phyloP scores from a whole-genome alignment of 192 early-diverging fungal species.

The Coemansia javaensis region DNA sequence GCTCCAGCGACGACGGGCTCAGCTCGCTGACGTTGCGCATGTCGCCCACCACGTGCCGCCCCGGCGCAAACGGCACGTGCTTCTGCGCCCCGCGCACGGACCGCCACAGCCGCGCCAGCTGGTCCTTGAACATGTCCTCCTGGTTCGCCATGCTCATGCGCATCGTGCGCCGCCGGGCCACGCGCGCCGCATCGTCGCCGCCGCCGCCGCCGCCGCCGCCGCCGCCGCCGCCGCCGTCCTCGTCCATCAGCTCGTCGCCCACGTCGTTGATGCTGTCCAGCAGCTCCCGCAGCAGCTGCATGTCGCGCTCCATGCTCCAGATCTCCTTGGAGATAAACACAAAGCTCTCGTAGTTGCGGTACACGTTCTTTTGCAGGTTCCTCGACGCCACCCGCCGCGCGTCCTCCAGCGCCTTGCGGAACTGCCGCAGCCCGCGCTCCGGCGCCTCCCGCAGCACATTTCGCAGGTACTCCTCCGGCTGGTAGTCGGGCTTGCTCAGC shows the following conservation, averaged over 20 bases:
- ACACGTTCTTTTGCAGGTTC: conserved; percentile 65
- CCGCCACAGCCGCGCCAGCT: conserved; percentile 45
- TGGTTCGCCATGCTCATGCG: conserved; percentile 53
- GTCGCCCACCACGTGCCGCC: conserved; percentile 70
- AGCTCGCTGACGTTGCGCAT: conserved; percentile 71
- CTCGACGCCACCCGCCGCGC: conserved; percentile 55
- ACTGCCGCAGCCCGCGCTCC: conserved; percentile 35
- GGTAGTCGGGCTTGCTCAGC: conserved; percentile 35
- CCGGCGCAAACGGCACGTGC: conserved; percentile 64
- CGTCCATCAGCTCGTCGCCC: conserved; percentile 53
- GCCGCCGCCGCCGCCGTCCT: conserved; percentile 17
- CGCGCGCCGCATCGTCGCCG: not conserved
- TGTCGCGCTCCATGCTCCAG: conserved; percentile 66
- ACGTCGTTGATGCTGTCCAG: conserved; percentile 58
- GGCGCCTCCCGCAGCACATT: conserved; percentile 26
- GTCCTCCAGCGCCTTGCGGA: conserved; percentile 53
- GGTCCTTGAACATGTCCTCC: conserved; percentile 50
- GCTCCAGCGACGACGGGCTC: conserved; percentile 67
- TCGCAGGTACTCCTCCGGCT: conserved; percentile 38
- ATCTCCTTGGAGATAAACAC: conserved; percentile 76
- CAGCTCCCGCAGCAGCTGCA: conserved; percentile 59
- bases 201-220: conserved; percentile 1
- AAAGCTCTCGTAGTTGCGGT: conserved; percentile 71
- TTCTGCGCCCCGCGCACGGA: conserved; percentile 51
- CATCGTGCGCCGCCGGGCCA: conserved; percentile 42